Conservation (phyloP, 2,329 filamentous ascomycete genomes). For the Xylaria sp. region DNA sequence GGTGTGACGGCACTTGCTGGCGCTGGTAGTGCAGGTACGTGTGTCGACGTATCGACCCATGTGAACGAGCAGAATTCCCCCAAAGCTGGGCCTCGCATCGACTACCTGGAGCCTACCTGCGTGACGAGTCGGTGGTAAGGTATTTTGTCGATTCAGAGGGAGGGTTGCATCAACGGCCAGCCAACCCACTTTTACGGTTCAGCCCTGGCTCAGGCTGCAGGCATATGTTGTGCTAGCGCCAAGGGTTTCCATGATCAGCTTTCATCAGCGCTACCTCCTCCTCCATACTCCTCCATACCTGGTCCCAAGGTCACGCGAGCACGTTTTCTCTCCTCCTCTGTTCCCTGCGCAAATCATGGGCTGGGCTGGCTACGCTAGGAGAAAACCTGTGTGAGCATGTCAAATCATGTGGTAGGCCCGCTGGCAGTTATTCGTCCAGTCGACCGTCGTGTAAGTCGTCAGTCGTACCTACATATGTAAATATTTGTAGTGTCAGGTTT, state of each 20-base stretch:
- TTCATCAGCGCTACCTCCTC: constrained; percentile 15
- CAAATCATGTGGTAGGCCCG: neutral
- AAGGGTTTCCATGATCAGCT: constrained; percentile 15
- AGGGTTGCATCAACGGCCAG: constrained; percentile 18
- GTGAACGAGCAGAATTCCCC: neutral
- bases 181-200: constrained; percentile 12
- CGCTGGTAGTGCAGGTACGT: neutral
- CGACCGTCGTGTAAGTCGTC: neutral
- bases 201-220: constrained; percentile 16
- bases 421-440: neutral
- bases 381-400: neutral
- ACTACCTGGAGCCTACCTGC: neutral
- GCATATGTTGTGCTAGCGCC: constrained; percentile 14
- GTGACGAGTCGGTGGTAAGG: neutral
- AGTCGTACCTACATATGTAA: too few species aligned
- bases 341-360: neutral
- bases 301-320: neutral
- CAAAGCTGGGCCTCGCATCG: neutral
- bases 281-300: neutral
- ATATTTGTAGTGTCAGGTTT: too few species aligned
- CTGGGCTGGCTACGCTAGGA: neutral
- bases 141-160: neutral
- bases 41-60: neutral
- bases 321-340: neutral
- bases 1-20: neutral